Conservation (phyloP, 116 monocot genomes). For the Posidonia oceanica region DNA sequence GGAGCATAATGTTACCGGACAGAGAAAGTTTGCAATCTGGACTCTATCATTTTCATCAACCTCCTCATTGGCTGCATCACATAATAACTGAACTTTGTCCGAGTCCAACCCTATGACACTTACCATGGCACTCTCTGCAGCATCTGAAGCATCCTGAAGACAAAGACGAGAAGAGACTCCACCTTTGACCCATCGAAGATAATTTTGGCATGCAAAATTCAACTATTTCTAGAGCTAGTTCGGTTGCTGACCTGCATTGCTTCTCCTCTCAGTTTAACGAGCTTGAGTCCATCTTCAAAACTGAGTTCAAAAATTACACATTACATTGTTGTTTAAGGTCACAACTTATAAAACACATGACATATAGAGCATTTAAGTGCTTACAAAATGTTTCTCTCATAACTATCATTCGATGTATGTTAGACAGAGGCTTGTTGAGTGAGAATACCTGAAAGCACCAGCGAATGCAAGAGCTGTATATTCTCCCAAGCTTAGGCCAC, state of each 20-base stretch:
- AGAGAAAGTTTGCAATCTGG: constrained; percentile 94
- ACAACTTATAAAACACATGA: no score
- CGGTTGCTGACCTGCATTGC: constrained; percentile 76
- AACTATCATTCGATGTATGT: neutral
- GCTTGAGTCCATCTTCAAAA: constrained; percentile 99
- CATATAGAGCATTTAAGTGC: no score
- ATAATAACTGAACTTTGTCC: constrained; percentile 88
- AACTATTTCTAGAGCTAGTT: neutral
- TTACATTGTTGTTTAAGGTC: neutral
- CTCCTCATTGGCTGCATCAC: constrained; percentile 95
- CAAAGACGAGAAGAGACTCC: no score
- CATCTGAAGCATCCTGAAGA: constrained; percentile 83
- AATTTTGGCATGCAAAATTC: neutral
- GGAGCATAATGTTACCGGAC: constrained; percentile 49
- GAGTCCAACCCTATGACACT: constrained; percentile 95
- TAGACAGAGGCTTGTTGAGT: no score
- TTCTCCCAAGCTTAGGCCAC: constrained; percentile 96
- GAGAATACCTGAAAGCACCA: constrained; percentile 80
- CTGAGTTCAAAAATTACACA: constrained; percentile 21
- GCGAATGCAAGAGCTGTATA: constrained; percentile 98
- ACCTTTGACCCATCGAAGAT: neutral
- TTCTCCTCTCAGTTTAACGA: constrained; percentile 98
- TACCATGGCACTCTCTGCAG: constrained; percentile 92
- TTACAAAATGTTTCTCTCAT: no score
- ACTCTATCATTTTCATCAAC: constrained; percentile 82